phyloP scores from a whole-genome alignment of 805 yeast genomes.

The Priceomyces melissophilus region DNA sequence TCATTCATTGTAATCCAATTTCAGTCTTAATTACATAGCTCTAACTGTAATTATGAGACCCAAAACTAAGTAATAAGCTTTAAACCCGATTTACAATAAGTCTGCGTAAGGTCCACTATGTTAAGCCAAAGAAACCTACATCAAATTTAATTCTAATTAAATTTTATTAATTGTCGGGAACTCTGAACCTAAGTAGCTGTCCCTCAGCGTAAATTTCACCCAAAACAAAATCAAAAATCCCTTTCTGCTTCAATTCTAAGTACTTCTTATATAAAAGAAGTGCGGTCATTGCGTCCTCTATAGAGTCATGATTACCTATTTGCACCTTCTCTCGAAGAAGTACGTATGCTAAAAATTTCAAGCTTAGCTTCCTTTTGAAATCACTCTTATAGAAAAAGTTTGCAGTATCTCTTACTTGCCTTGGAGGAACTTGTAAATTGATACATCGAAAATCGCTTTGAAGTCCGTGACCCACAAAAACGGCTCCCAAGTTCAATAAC shows the following conservation, averaged over 20 bases:
- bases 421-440: constrained; percentile 80
- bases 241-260: constrained; percentile 54
- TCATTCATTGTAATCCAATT: no score
- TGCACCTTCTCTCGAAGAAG: constrained; percentile 76
- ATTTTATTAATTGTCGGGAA: constrained; percentile 31
- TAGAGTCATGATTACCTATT: constrained; percentile 92
- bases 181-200: constrained; percentile 49
- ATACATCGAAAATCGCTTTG: constrained; percentile 90
- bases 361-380: constrained; percentile 71
- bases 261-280: constrained; percentile 71
- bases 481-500: constrained; percentile 80
- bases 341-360: constrained; percentile 82
- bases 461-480: constrained; percentile 93
- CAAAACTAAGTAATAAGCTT: no score
- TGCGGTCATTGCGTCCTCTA: constrained; percentile 93
- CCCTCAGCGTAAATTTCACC: constrained; percentile 73
- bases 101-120: no score
- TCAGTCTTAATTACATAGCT: no score
- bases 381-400: constrained; percentile 72
- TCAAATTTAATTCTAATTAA: no score
- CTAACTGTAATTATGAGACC: no score
- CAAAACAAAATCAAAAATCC: constrained; percentile 59
- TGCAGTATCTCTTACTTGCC: constrained; percentile 88
- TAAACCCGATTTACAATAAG: no score
- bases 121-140: no score